phyloP scores from a whole-genome alignment of 2,329 filamentous ascomycete species.

The Fusarium nurragi region DNA sequence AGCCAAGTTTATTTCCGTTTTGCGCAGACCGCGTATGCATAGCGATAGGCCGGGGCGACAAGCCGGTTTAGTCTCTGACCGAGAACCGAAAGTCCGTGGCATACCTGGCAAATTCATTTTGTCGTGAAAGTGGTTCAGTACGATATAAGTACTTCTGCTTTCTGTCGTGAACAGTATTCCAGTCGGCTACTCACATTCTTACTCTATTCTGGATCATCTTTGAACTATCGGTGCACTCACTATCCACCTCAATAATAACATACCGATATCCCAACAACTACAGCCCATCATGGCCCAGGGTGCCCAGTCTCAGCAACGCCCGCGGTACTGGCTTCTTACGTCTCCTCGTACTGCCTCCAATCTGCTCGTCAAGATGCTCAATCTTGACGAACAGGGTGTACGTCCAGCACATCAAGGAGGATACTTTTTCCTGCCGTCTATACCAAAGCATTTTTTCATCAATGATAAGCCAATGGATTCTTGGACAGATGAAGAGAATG shows the following conservation, averaged over 20 bases:
- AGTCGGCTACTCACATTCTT: background rate
- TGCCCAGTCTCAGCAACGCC: background rate
- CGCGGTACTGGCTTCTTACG: constrained; percentile 33
- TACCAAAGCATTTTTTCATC: constrained; percentile 1
- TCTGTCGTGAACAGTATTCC: background rate
- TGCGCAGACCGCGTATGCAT: background rate
- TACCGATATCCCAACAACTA: background rate
- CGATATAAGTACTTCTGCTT: background rate
- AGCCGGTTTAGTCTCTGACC: constrained; percentile 14
- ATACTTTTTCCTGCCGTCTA: constrained; percentile 30
- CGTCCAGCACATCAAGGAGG: constrained; percentile 23
- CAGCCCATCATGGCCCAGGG: constrained; percentile 20
- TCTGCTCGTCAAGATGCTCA: constrained; percentile 34
- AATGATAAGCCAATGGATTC: constrained; percentile 9
- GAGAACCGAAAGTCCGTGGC: constrained; percentile 8
- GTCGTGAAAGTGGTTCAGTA: background rate
- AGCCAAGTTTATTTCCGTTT: background rate
- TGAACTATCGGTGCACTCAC: too few species aligned
- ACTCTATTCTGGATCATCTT: too few species aligned
- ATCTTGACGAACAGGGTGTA: constrained; percentile 30
- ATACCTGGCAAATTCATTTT: background rate
- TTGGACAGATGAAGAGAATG: constrained; percentile 29
- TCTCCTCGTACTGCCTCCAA: constrained; percentile 35
- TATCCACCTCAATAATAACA: accelerated
- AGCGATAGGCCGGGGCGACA: constrained; percentile 25